Conservation (phyloP, 2,329 filamentous ascomycete species). For the Remersonia thermophila region DNA sequence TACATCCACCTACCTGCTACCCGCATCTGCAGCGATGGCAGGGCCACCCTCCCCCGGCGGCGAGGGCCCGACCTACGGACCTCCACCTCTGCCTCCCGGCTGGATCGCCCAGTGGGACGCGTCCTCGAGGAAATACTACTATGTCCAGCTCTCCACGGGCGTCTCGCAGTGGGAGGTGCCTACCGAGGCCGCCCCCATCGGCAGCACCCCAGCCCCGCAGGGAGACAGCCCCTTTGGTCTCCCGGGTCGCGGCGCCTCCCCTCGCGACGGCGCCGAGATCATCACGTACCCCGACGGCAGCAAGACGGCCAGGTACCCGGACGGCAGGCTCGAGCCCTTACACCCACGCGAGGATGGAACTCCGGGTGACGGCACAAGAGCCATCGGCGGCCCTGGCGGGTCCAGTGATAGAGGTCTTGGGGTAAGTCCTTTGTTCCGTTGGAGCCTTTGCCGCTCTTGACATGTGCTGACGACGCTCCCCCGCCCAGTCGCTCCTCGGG, state of each 20-base stretch:
- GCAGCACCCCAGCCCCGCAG: constrained; percentile 40
- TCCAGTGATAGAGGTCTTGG: constrained; percentile 51
- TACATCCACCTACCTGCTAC: background rate
- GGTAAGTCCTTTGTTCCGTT: constrained; percentile 36
- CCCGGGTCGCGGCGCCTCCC: constrained; percentile 23
- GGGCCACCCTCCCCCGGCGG: constrained; percentile 44
- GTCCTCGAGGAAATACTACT: constrained; percentile 53
- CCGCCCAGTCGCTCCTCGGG: too few species aligned
- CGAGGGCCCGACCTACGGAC: constrained; percentile 46
- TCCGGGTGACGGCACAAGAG: constrained; percentile 15
- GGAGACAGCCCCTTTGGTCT: constrained; percentile 51
- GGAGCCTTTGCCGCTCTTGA: background rate
- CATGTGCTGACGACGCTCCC: constrained; percentile 1
- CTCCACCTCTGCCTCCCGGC: constrained; percentile 48
- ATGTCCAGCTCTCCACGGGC: constrained; percentile 60
- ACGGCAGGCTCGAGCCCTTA: constrained; percentile 49
- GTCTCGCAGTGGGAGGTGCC: constrained; percentile 64
- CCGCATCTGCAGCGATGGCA: too few species aligned
- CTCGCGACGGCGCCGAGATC: constrained; percentile 33
- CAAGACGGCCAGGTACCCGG: constrained; percentile 47
- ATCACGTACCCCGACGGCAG: constrained; percentile 52
- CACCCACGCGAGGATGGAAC: constrained; percentile 27
- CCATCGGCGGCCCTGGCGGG: constrained; percentile 34
- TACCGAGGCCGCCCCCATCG: constrained; percentile 49
- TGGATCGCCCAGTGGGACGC: constrained; percentile 63